These are phyloP conservation scores for Aspergillus sp. DNA, from an alignment of 2,329 filamentous ascomycete genomes.

Conservation along the genomic window DNA sequence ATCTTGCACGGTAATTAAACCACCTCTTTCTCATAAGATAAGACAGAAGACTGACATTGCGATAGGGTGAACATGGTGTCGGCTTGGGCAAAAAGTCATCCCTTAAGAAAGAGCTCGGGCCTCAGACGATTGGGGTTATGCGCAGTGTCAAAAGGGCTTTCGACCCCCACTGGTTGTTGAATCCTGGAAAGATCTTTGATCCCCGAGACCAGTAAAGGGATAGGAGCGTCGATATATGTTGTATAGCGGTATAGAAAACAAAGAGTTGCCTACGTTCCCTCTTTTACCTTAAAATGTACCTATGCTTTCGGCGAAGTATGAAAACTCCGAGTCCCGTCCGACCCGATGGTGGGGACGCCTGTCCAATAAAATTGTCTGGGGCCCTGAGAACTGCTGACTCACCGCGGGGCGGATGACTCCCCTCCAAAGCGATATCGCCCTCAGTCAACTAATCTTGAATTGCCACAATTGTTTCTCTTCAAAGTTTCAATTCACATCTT, in stretches of 20 bases:
- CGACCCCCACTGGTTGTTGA: slow-evolving; percentile 86
- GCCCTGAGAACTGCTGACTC: slow-evolving; percentile 23
- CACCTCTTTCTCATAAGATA: not conserved
- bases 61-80: slow-evolving; percentile 74
- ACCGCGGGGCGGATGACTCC: slow-evolving; percentile 21
- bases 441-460: slow-evolving; percentile 4
- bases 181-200: slow-evolving; percentile 90
- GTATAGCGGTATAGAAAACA: not conserved
- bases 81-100: slow-evolving; percentile 84
- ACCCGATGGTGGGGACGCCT: not conserved
- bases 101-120: slow-evolving; percentile 74
- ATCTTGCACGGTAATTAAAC: slow-evolving; percentile 65
- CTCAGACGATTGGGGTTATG: slow-evolving; percentile 82
- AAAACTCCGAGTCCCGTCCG: too few species aligned
- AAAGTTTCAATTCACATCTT: slow-evolving; percentile 10
- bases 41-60: slow-evolving; percentile 8
- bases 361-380: slow-evolving; percentile 6
- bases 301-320: slow-evolving; percentile 1
- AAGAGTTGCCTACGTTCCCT: not conserved
- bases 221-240: not conserved
- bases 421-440: slow-evolving; percentile 34
- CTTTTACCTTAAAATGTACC: not conserved
- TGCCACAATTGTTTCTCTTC: slow-evolving; percentile 23
- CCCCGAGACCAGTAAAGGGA: slow-evolving; percentile 32
- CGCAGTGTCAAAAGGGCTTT: slow-evolving; percentile 76